A percentile compares a stretch with the other conserved stretches of the same genome.
phyloP scores from a whole-genome alignment of 1,139 yeast species.

The Pichia sp. region DNA sequence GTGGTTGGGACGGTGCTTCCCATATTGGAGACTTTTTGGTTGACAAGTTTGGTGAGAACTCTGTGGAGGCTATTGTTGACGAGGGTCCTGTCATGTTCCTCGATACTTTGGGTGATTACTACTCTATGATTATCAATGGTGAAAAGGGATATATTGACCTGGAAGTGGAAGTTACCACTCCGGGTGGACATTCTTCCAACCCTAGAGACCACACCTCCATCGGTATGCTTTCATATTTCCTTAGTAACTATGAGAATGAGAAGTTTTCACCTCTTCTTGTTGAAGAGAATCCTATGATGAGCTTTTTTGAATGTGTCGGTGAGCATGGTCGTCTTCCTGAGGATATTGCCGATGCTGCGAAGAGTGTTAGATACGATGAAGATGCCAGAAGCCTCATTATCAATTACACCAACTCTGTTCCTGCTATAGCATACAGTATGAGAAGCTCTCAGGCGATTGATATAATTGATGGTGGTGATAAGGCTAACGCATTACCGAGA shows the following conservation, averaged over 20 bases:
- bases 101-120: constrained; percentile 15
- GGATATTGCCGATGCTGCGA: constrained; percentile 28
- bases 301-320: constrained; percentile 42
- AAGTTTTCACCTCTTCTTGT: constrained; percentile 41
- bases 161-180: constrained; percentile 40
- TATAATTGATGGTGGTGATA: constrained; percentile 52
- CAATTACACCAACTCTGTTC: constrained; percentile 27
- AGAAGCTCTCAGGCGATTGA: constrained; percentile 59
- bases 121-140: constrained; percentile 44
- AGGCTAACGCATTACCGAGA: constrained; percentile 52
- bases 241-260: constrained; percentile 41
- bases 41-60: constrained; percentile 46
- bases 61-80: constrained; percentile 52
- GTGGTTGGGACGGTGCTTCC: constrained; percentile 54
- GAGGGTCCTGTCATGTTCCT: constrained; percentile 50
- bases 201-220: constrained; percentile 72
- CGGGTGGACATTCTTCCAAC: constrained; percentile 70
- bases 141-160: constrained; percentile 63
- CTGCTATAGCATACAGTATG: constrained; percentile 32
- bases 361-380: constrained; percentile 35
- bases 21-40: constrained; percentile 36
- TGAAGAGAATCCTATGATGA: constrained; percentile 42
- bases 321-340: constrained; percentile 28
- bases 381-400: constrained; percentile 37
- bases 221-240: constrained; percentile 56